Evolutionary conservation across 1,284 basidiomycete genomes (phyloP).

Genomic region (Mycena citricolor): DNA sequence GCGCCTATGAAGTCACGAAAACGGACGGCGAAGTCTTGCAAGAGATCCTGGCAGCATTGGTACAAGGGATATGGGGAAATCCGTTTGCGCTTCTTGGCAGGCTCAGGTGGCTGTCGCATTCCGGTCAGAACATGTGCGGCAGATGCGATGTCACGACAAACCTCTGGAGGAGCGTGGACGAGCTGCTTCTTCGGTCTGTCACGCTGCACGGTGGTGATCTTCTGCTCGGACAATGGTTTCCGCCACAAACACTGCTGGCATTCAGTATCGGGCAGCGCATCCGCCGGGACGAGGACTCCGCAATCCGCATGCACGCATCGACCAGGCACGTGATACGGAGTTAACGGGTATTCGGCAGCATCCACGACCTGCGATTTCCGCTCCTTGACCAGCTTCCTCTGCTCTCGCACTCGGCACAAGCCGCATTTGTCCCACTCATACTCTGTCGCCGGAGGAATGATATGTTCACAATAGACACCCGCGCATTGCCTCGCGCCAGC

Average conservation of each 20-base stretch:
- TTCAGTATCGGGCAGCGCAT: neutral
- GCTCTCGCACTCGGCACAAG: conserved; percentile 30
- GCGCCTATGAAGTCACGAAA: conserved; percentile 41
- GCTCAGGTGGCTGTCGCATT: conserved; percentile 5
- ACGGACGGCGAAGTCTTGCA: conserved; percentile 38
- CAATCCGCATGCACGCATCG: conserved; percentile 19
- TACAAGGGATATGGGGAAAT: conserved; percentile 37
- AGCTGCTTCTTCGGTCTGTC: conserved; percentile 9
- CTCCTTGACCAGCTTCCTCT: conserved; percentile 14
- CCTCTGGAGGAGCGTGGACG: too few relatives aligned
- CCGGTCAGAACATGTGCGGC: conserved; percentile 19
- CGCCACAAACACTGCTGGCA: conserved; percentile 22
- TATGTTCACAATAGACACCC: conserved; percentile 33
- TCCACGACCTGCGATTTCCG: conserved; percentile 10
- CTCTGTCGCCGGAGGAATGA: conserved; percentile 35
- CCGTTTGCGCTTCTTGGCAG: conserved; percentile 19
- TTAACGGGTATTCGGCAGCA: neutral
- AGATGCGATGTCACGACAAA: too few relatives aligned
- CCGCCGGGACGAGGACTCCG: conserved; percentile 6
- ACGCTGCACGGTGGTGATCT: neutral
- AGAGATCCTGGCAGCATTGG: conserved; percentile 36
- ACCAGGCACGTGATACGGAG: conserved; percentile 1
- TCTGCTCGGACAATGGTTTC: conserved; percentile 8
- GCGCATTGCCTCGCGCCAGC: conserved; percentile 35
- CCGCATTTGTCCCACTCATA: conserved; percentile 40